Conservation (phyloP, 805 yeast species). For the Saccharomyces mikatae region DNA sequence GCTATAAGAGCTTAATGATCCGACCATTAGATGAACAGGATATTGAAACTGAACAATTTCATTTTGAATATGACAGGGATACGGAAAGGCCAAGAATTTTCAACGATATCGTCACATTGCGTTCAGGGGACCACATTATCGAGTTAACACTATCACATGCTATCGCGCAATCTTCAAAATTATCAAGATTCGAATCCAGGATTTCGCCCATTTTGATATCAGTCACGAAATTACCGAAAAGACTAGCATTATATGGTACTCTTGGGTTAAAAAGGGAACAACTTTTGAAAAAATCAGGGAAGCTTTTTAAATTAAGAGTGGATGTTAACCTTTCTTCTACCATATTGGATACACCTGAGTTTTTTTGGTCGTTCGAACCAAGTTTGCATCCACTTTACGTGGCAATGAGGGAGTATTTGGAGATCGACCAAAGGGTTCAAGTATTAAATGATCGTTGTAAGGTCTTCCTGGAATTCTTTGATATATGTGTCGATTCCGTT, state of each 20-base stretch:
- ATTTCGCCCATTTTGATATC: constrained; percentile 78
- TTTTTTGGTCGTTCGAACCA: constrained; percentile 94
- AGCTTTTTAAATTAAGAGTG: constrained; percentile 79
- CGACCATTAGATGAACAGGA: constrained; percentile 80
- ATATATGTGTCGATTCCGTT: constrained; percentile 85
- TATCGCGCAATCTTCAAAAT: constrained; percentile 89
- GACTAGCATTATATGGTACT: constrained; percentile 82
- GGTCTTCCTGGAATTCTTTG: constrained; percentile 88
- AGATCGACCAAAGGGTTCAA: constrained; percentile 89
- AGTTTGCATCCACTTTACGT: constrained; percentile 85
- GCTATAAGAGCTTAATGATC: constrained; percentile 46
- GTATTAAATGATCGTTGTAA: constrained; percentile 90
- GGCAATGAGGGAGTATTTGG: constrained; percentile 86
- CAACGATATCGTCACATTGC: constrained; percentile 87
- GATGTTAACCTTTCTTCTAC: constrained; percentile 89
- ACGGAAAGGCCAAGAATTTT: constrained; percentile 67
- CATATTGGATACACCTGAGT: constrained; percentile 90
- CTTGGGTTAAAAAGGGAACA: constrained; percentile 80
- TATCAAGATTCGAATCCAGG: constrained; percentile 84
- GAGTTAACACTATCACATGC: constrained; percentile 93
- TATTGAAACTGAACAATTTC: constrained; percentile 77
- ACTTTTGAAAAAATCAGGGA: constrained; percentile 79
- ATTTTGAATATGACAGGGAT: constrained; percentile 43
- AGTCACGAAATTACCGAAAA: constrained; percentile 82
- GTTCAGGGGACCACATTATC: constrained; percentile 86